phyloP scores from a whole-genome alignment of 306 rosid species.

The Trichosanthes truncata region DNA sequence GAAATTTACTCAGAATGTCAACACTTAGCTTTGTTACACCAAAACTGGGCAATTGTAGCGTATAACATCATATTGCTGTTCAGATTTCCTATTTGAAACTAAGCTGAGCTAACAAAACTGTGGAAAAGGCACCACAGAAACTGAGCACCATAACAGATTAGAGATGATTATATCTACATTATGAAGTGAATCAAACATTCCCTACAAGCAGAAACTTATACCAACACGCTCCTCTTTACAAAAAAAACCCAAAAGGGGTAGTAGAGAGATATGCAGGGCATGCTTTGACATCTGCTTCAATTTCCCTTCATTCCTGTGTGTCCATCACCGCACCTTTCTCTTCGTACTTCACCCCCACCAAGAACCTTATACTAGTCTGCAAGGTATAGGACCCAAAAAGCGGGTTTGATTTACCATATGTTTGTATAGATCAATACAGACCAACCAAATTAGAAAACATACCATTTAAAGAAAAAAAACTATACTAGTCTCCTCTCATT shows the following conservation, averaged over 20 bases:
- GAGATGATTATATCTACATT: not conserved
- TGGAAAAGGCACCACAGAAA: not conserved
- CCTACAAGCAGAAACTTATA: not conserved
- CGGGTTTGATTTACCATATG: not conserved
- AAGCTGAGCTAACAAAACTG: not conserved
- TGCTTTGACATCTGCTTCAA: not conserved
- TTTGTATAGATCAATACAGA: not conserved
- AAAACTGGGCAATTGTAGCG: not conserved
- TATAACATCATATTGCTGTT: not conserved
- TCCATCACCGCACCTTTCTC: conserved; percentile 43
- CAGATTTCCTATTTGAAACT: not conserved
- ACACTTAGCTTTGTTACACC: not conserved
- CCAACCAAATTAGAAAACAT: not conserved
- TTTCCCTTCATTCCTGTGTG: conserved; percentile 26
- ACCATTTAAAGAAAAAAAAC: not conserved
- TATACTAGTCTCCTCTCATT: not conserved
- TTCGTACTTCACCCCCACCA: conserved; percentile 66
- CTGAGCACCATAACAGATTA: not conserved
- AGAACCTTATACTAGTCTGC: conserved; percentile 63
- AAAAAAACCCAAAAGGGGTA: not conserved
- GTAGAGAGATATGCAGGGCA: not conserved
- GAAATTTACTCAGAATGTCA: not conserved
- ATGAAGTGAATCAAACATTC: not conserved
- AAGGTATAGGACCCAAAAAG: not conserved
- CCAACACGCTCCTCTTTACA: not conserved